Evolutionary conservation across 805 yeast genomes (phyloP).

Genomic region (Wickerhamiella kazuoi): DNA sequence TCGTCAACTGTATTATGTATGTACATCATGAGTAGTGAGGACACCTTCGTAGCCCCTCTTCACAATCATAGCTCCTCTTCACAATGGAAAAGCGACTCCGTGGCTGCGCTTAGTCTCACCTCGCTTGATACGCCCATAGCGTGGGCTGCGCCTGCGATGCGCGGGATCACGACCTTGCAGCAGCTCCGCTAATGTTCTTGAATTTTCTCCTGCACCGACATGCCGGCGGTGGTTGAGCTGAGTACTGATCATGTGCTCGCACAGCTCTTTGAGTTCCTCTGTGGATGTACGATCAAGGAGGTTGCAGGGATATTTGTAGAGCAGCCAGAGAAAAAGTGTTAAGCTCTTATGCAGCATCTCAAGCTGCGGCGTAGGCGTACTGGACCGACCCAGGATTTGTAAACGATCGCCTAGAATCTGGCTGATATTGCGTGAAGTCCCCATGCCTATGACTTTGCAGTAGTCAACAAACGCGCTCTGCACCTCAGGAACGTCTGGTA

Average conservation of each 20-base stretch:
- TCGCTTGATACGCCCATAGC: no score
- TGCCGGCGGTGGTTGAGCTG: not conserved
- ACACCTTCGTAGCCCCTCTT: no score
- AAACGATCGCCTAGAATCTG: slow-evolving; percentile 24
- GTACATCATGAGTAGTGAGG: no score
- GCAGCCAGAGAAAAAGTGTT: slow-evolving; percentile 64
- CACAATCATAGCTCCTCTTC: no score
- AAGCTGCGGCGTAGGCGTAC: slow-evolving; percentile 17
- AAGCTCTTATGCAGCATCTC: slow-evolving; percentile 56
- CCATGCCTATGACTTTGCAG: slow-evolving; percentile 36
- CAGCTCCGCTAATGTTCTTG: no score
- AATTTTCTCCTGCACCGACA: no score
- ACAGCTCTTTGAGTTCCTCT: slow-evolving; percentile 42
- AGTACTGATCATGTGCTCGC: slow-evolving; percentile 44
- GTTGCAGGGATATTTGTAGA: slow-evolving; percentile 68
- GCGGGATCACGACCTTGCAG: no score
- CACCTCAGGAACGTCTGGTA: slow-evolving; percentile 23
- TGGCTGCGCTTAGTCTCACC: no score
- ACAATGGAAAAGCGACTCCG: no score
- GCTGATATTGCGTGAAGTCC: slow-evolving; percentile 37
- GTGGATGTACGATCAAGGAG: slow-evolving; percentile 69
- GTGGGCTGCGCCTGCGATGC: no score
- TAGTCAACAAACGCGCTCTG: slow-evolving; percentile 30
- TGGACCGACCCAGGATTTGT: slow-evolving; percentile 8
- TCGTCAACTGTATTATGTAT: no score